Base-by-base conservation (phyloP, 2,329 filamentous ascomycete species). In the Lachnellula suecica region DNA sequence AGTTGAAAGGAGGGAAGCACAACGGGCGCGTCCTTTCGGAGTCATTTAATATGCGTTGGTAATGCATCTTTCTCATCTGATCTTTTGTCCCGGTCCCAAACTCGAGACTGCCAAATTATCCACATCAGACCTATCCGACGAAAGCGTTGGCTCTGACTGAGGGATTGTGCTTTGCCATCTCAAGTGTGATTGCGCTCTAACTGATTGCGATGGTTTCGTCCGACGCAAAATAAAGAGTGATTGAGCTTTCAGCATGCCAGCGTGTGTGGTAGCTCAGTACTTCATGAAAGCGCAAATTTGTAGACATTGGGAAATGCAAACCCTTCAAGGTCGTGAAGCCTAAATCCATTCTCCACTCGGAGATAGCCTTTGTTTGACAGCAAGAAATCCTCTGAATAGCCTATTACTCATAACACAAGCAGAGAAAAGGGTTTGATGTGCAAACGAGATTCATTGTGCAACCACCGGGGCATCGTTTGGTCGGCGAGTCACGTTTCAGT, bases 371-470 rank as follows among this genome's bases (percentile, higher is more conserved):
- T 40, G 40, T 43, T 43, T 43, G 40, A 43, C 22, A 43, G 40
- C 20, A 15, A n/a, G 40, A 42, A 11, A 35, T 13, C 43, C 27
- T 24, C 27, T 41, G 38, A 40, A 29, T n/a, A 11, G 19, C 42
- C 22, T 23, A 27, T 31, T 29, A 41, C 40, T n/a, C 24, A 31
- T 13, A 27, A 20, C 6, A 27, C 29, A 19, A 27, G 35, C 31
- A 47, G 42, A 44, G 50, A 24, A 17, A 22, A 40, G 34, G 44
- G 53, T 55, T 51, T 56, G 53, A 49, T 46, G 40, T 11, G 37
- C 53, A 56, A 56, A 56, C 53, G 49, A 52, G 37, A 23, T 27
- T 22, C 9, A 52, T 41, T 56, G 53, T 50, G 49, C 42, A 22
- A 52, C 49, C 34, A 5, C 45, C 48, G 23, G 47, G 31, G 40